These are phyloP conservation scores for Euphrasia confusa DNA, from an alignment of 257 asterid species.

Conservation along the genomic window DNA sequence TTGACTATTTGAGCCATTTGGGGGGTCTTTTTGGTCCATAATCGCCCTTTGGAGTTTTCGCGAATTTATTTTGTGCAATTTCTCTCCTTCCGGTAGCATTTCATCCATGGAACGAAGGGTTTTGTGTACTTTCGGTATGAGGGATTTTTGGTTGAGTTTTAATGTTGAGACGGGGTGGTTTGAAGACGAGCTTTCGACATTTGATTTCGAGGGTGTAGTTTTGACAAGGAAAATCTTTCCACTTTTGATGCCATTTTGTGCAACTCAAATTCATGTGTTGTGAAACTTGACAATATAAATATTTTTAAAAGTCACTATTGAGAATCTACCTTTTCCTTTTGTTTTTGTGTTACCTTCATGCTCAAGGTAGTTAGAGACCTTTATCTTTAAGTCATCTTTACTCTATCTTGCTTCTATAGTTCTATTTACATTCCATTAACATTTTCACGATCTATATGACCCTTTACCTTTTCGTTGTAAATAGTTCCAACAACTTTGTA, in stretches of 20 bases:
- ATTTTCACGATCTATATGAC: too few species aligned
- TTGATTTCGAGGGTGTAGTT: background rate
- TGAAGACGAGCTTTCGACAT: constrained; percentile 16
- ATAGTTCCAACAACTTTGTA: too few species aligned
- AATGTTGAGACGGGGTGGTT: constrained; percentile 30
- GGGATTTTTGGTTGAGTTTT: constrained; percentile 23
- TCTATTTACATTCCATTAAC: background rate
- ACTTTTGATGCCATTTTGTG: constrained; percentile 22
- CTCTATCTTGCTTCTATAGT: constrained; percentile 1
- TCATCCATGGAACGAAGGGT: too few species aligned
- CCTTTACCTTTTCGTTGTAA: too few species aligned
- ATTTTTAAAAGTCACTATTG: too few species aligned
- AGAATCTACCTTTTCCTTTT: too few species aligned
- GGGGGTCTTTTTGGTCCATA: too few species aligned
- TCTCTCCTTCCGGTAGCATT: background rate
- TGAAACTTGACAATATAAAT: background rate
- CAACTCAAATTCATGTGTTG: constrained; percentile 3
- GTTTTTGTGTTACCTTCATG: too few species aligned
- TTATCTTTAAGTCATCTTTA: background rate
- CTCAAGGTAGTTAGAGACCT: background rate
- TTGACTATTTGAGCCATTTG: too few species aligned
- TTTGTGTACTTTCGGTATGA: constrained; percentile 17
- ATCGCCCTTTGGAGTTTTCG: constrained; percentile 11
- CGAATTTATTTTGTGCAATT: constrained; percentile 13
- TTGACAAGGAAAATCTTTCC: constrained; percentile 24